phyloP scores from a whole-genome alignment of 2,329 filamentous ascomycete species.

The Rhinocladiella mackenziei region DNA sequence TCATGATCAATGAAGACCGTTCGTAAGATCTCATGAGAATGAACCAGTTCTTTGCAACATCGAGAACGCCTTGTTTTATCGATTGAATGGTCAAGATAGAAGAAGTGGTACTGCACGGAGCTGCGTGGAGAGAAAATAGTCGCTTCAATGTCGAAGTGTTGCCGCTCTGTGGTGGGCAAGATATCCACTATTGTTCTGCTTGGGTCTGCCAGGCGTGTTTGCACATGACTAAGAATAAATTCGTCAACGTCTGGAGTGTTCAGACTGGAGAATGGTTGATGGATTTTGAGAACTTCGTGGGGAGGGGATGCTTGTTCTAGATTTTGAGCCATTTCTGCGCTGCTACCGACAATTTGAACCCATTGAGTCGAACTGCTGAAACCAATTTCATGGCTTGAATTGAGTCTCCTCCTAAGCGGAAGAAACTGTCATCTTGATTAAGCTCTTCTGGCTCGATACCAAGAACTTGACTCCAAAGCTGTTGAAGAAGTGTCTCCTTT shows the following conservation, averaged over 20 bases:
- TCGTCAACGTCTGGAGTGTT: conserved; percentile 38
- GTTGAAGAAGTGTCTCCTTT: background rate
- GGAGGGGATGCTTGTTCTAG: conserved; percentile 11
- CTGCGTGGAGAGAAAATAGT: conserved; percentile 57
- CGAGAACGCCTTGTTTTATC: conserved; percentile 47
- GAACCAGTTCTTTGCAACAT: conserved; percentile 50
- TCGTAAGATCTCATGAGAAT: conserved; percentile 60
- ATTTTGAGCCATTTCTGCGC: conserved; percentile 51
- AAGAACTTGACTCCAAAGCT: conserved; percentile 9
- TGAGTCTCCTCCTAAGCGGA: conserved; percentile 33
- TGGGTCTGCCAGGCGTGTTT: conserved; percentile 50
- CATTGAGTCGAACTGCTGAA: conserved; percentile 18
- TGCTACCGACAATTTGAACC: conserved; percentile 28
- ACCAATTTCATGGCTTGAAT: conserved; percentile 33
- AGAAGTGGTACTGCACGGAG: conserved; percentile 61
- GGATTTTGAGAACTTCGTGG: conserved; percentile 4
- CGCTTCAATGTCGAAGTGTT: conserved; percentile 56
- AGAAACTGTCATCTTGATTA: conserved; percentile 31
- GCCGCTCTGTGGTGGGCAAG: conserved; percentile 56
- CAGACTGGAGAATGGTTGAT: conserved; percentile 53
- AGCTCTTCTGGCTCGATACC: conserved; percentile 42
- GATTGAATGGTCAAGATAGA: conserved; percentile 55
- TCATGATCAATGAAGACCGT: conserved; percentile 59
- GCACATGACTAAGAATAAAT: conserved; percentile 49
- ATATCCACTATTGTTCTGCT: conserved; percentile 54